A percentile compares a stretch with the other conserved stretches of the same genome.
Conservation (phyloP, 2,329 filamentous ascomycete genomes). For the Leptographium galeiforme region DNA sequence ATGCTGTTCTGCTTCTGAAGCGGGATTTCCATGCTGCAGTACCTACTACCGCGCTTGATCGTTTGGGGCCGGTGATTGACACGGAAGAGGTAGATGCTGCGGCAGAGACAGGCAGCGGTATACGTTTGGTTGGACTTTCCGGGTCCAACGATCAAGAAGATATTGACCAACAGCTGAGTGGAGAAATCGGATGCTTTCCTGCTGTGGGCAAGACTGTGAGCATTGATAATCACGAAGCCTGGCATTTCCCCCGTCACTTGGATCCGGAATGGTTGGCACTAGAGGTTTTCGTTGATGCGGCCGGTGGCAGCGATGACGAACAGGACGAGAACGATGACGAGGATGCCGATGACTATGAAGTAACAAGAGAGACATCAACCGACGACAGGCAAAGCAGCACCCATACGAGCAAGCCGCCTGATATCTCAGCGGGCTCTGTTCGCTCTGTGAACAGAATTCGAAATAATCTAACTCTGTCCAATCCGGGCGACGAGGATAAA, state of each 20-base stretch:
- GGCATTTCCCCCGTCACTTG: conserved; percentile 57
- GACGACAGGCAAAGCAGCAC: too few species aligned
- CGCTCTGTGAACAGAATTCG: conserved; percentile 13
- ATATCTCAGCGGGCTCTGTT: neutral
- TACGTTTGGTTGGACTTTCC: conserved; percentile 4
- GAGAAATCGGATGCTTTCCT: conserved; percentile 16
- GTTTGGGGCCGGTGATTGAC: conserved; percentile 11
- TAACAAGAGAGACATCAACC: too few species aligned
- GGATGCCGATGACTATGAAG: neutral
- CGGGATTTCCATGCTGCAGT: conserved; percentile 50
- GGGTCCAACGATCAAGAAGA: conserved; percentile 26
- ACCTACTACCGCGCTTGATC: conserved; percentile 29
- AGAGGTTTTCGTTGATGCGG: conserved; percentile 62
- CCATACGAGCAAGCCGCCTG: too few species aligned
- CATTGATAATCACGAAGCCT: conserved; percentile 17
- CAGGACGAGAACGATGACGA: neutral
- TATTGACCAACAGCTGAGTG: conserved; percentile 31
- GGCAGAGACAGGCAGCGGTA: conserved; percentile 8
- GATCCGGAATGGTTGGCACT: conserved; percentile 88
- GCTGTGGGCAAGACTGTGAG: neutral
- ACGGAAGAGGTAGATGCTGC: conserved; percentile 8
- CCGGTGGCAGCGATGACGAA: conserved; percentile 27
- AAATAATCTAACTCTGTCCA: conserved; percentile 21
- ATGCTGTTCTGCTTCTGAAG: conserved; percentile 62
- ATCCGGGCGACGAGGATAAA: neutral